Conservation (phyloP, 371 early-diverging fungal species). For the Cokeromyces recurvatus region DNA sequence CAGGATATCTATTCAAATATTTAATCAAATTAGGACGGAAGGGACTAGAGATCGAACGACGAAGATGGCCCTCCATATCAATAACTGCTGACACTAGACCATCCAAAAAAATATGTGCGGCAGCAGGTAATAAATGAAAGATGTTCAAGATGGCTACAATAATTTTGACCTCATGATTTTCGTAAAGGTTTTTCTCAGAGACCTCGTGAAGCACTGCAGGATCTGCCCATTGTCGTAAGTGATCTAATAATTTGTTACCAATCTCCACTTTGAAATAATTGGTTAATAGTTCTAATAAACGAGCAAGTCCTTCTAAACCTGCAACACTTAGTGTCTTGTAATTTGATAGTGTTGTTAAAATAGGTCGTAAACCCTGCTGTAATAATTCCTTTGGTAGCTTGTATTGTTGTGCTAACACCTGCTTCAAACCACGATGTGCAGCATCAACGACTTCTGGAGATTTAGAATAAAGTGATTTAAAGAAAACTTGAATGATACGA, state of each 20-base stretch:
- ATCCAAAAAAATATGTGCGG: slow-evolving; percentile 89
- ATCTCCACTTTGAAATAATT: slow-evolving; percentile 99
- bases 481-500: slow-evolving; percentile 96
- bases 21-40: slow-evolving; percentile 88
- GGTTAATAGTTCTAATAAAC: slow-evolving; percentile 88
- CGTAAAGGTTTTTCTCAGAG: slow-evolving; percentile 73
- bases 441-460: slow-evolving; percentile 92
- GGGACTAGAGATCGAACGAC: slow-evolving; percentile 85
- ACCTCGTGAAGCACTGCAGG: slow-evolving; percentile 78
- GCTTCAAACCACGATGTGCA: slow-evolving; percentile 87
- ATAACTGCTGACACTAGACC: slow-evolving; percentile 83
- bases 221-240: slow-evolving; percentile 90
- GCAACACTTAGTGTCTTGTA: slow-evolving; percentile 89
- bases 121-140: slow-evolving; percentile 87
- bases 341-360: slow-evolving; percentile 91
- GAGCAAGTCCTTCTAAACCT: slow-evolving; percentile 90
- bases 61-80: slow-evolving; percentile 76
- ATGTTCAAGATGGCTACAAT: slow-evolving; percentile 93
- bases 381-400: slow-evolving; percentile 94
- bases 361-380: slow-evolving; percentile 93
- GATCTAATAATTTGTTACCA: slow-evolving; percentile 94
- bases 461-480: slow-evolving; percentile 95
- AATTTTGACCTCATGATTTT: slow-evolving; percentile 88
- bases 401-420: slow-evolving; percentile 81
- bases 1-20: slow-evolving; percentile 83